Evolutionary conservation across 2,329 filamentous ascomycete species (phyloP), one percentile per base, ranked within the genome.

Genomic region (Colletotrichum paranaense): DNA sequence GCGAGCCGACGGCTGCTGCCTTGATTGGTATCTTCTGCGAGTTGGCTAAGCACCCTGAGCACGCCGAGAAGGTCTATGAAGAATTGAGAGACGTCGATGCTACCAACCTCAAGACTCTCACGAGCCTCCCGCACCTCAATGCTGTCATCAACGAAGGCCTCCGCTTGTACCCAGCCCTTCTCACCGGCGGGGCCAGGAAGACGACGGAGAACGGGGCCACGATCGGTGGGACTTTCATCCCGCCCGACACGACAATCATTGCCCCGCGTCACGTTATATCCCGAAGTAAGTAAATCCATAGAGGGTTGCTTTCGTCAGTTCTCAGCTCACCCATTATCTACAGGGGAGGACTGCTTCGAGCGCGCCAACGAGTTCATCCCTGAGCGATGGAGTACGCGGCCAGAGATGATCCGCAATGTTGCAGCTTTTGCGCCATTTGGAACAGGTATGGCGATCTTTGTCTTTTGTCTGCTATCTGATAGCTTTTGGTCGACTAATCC

Each of bases 331-430:
- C 28, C 12, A 2, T 9, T 16, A 3, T 28, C 67, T 69, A 62
- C 42, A 78, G 78, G 76, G 30, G 79, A 72, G 35, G 77, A 79
- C 56, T 78, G 76, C 30, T 83, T 82, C 70, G 78, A 74, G 46
- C 60, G 64, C 2, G 75, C 77, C 7, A 67, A 74, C 1, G 78
- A 82, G 26, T 84, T 84, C 62, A 78, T 85, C 6, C 83, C 83
- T 2, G 82, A 85, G 65, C 77, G 83, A 30, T 85, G 82, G 81
- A 82, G 78, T 2, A 77, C 77, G 4, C 73, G 68, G 16, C 78
- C 77, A 2, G 79, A 84, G 9, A 71, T 84, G 69, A 75, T 81
- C n/a, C 78, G 76, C 26, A 78, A 84, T 62, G 66, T 73, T 28
- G 75, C 77, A 1, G 81, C 79, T 1, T 82, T 78, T 66, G 69